Evolutionary conservation across 306 rosid genomes (phyloP), one percentile per base, ranked within the genome.

Genomic region (Medicago ruthenica): DNA sequence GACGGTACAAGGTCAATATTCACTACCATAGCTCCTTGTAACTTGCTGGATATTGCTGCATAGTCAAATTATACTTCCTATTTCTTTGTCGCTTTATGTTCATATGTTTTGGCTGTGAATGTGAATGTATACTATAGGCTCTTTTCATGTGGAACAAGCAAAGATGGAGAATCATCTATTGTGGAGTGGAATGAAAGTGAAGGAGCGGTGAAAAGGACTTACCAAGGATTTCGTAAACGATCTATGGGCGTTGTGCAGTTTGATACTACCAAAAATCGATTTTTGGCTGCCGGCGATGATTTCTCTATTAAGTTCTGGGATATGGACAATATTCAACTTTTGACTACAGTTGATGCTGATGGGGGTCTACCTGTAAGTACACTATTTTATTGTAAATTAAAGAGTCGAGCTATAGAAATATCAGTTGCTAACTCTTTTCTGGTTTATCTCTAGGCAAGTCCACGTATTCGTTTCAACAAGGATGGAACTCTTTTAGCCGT

Each of bases 141-240:
- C 59, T 95, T 95, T 82, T 95, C 99, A 58, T 95, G 99, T 41
- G 99, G 99, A 65, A 95, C 99, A 41, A 90, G 92, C 83, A 90
- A 90, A 83, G 99, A 90, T 0, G 99, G 99, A 44, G 96, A 90
- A 39, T 95, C 99, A n/a, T 87, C 86, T 70, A 90, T 95, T 83
- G 99, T 90, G 82, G 97, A 95, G 82, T 95, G 97, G 97, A 95
- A 95, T 82, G 97, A 92, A 82, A 89, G 93, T 78, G 99, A 92
- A 86, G 97, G 97, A 60, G 96, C 93, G 22, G 95, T 95, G 40
- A 90, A 92, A 84, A 89, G 97, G 66, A 88, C 93, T 69, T 95
- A 95, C 65, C 97, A 89, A 83, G 99, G 99, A 74, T 89, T 95
- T 83, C 97, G 95, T 71, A 92, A 95, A 71, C 97, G 93, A 20